phyloP scores from a whole-genome alignment of 2,329 filamentous ascomycete species.

The Epichloe amarillans region DNA sequence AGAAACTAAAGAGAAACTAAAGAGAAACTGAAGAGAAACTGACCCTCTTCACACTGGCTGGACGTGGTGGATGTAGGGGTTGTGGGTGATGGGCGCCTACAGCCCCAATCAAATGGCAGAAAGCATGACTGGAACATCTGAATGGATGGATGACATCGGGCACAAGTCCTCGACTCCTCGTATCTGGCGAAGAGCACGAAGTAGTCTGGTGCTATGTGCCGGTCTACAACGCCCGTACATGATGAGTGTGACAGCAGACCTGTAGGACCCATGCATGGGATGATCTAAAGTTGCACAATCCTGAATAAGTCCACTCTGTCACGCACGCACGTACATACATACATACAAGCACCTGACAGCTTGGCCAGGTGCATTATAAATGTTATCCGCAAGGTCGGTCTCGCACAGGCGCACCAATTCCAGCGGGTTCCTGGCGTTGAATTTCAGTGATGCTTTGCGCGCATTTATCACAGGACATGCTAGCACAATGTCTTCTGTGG shows the following conservation, averaged over 20 bases:
- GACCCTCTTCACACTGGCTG: constrained; percentile 1
- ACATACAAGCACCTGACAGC: not conserved
- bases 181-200: not conserved
- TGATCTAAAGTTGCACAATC: constrained; percentile 3
- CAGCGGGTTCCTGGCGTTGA: not conserved
- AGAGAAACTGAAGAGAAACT: not conserved
- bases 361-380: not conserved
- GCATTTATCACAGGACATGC: not conserved
- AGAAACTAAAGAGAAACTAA: too few species aligned
- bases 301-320: not conserved
- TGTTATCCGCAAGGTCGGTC: not conserved
- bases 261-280: not conserved
- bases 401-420: not conserved
- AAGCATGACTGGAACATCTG: not conserved
- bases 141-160: not conserved
- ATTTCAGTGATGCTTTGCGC: not conserved
- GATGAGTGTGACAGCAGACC: not conserved
- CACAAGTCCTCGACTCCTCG: not conserved
- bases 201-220: not conserved
- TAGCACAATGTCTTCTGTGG: not conserved
- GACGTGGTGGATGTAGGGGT: constrained; percentile 5
- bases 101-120: constrained; percentile 17
- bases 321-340: constrained; percentile 1
- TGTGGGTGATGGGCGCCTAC: constrained; percentile 20
- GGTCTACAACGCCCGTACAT: not conserved